Evolutionary conservation across 1,284 basidiomycete species (phyloP).

Genomic region (Ustilago curta): DNA sequence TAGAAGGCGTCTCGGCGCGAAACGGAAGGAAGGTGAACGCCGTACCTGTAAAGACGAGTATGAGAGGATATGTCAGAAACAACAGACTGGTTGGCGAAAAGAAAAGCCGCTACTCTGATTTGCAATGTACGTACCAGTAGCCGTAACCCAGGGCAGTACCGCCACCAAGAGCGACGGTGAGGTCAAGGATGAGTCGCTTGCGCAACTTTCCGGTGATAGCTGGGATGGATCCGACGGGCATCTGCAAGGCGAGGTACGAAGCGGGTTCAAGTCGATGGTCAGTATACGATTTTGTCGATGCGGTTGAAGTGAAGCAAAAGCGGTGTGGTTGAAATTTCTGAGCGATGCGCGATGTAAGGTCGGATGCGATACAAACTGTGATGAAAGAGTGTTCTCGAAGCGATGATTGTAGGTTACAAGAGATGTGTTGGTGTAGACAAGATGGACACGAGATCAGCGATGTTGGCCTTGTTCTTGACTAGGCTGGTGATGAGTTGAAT

Average conservation of each 20-base stretch:
- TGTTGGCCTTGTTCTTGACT: constrained; percentile 11
- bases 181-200: constrained; percentile 66
- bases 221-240: constrained; percentile 61
- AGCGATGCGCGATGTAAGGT: not conserved
- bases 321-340: not conserved
- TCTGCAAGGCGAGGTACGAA: constrained; percentile 13
- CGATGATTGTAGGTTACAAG: constrained; percentile 16
- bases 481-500: constrained; percentile 11
- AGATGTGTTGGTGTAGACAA: constrained; percentile 22
- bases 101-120: not conserved
- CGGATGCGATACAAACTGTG: constrained; percentile 25
- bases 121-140: constrained; percentile 57
- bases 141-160: constrained; percentile 63
- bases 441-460: not conserved
- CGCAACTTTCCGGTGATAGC: constrained; percentile 67
- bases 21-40: constrained; percentile 63
- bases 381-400: constrained; percentile 12
- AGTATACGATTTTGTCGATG: constrained; percentile 9
- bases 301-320: not conserved
- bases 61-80: not conserved
- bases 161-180: constrained; percentile 63
- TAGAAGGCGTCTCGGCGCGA: constrained; percentile 63
- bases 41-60: constrained; percentile 56
- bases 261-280: constrained; percentile 6
- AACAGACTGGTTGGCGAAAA: not conserved